A percentile compares a stretch with the other conserved stretches of the same genome.
These are phyloP conservation scores for Musa itinerans DNA, from an alignment of 176 grass and related monocot species.

Conservation along the genomic window DNA sequence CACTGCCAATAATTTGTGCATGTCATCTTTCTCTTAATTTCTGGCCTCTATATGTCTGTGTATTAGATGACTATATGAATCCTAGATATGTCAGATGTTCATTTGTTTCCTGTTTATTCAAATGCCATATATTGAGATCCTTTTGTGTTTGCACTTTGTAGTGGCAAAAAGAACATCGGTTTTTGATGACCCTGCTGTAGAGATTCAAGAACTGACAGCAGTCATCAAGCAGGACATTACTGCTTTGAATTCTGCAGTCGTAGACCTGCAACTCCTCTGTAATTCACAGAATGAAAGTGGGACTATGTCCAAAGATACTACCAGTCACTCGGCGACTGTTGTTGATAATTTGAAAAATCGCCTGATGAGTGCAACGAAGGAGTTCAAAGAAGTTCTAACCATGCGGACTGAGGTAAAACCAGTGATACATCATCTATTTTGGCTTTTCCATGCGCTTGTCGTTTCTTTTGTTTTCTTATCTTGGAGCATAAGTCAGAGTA, in stretches of 20 bases:
- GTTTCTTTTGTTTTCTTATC: neutral
- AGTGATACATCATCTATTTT: neutral
- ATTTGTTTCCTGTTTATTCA: too few relatives aligned
- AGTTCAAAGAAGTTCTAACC: constrained; percentile 97
- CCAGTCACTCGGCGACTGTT: constrained; percentile 69
- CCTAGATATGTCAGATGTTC: too few relatives aligned
- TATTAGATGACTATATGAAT: too few relatives aligned
- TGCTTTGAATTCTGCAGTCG: constrained; percentile 72
- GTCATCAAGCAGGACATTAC: constrained; percentile 91
- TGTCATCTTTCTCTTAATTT: too few relatives aligned
- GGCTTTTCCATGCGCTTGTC: neutral
- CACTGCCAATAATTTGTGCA: too few relatives aligned
- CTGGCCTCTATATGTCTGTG: too few relatives aligned
- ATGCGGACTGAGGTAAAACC: constrained; percentile 82
- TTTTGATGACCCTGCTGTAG: constrained; percentile 86
- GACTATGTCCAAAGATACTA: constrained; percentile 65
- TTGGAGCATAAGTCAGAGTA: neutral
- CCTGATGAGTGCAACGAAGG: constrained; percentile 82
- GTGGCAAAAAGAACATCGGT: constrained; percentile 96
- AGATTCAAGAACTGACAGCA: constrained; percentile 90
- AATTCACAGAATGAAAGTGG: constrained; percentile 86
- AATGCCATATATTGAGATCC: too few relatives aligned
- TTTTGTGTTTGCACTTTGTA: constrained; percentile 30
- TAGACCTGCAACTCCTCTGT: constrained; percentile 74
- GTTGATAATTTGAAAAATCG: constrained; percentile 88